Base-by-base conservation (phyloP, 164 flowering plant genomes). In the Liriodendron chinense region DNA sequence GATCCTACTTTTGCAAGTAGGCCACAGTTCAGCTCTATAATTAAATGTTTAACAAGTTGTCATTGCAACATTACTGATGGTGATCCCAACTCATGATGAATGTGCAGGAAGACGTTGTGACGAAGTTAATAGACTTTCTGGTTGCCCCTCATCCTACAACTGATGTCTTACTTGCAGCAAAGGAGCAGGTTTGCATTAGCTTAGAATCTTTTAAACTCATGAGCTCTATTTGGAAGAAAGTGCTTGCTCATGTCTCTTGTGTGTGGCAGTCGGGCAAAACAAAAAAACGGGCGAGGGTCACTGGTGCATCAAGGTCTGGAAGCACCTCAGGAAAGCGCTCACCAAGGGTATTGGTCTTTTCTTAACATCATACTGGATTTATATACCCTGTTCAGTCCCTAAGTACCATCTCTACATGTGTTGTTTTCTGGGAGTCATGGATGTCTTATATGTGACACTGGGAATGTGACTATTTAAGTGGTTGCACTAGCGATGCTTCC, bases 71-170 rank as follows among this genome's bases (percentile, higher is more conserved):
- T 34, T 34, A 7, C 43, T 47, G 68, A 73, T 26, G 49, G 43
- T 68, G 68, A 26, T 7, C 43, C 64, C 53, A 12, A 75, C 49
- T 57, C 72, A 72, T 20, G 49, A 34, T 74, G 56, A 34, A 34
- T 16, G 2, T 81, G 82, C 93, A 94, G 98, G 99, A 96, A 80
- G 99, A 94, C 74, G 84, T 94, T 67, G 84, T 96, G 74, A 13
- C 78, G 3, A 90, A 87, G 81, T 82, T 96, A 77, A 71, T 96
- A 16, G 96, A 96, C 61, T 96, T 94, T 85, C 80, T 96, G 90
- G 82, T 80, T 73, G 84, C 89, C 43, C 99, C 99, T 74, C 89
- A 85, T 85, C 85, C 93, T 13, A 92, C 93, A 72, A 87, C 90
- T 28, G 80, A 87, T 69, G 92, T 81, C 62, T 80, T 87, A 70